phyloP scores from a whole-genome alignment of 2,329 filamentous ascomycete species.

The Hortaea werneckii region DNA sequence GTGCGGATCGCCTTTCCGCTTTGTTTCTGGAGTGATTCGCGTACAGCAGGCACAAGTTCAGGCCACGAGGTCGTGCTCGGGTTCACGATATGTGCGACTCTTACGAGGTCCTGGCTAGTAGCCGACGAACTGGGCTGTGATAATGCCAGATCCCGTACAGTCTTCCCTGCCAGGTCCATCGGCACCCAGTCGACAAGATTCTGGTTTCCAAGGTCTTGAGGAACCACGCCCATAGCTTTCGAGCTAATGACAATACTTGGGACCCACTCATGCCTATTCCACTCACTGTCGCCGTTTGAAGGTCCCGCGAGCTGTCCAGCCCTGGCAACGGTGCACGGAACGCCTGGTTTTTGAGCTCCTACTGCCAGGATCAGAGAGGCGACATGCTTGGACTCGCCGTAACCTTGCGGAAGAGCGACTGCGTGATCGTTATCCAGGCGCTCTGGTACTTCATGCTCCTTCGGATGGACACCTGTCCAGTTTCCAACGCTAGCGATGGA shows the following conservation, averaged over 20 bases:
- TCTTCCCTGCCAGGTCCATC: conserved; percentile 30
- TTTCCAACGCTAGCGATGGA: conserved; percentile 28
- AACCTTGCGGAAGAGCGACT: conserved; percentile 24
- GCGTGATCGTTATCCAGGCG: conserved; percentile 15
- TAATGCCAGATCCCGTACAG: conserved; percentile 20
- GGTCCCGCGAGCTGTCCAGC: conserved; percentile 19
- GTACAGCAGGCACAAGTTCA: conserved; percentile 12
- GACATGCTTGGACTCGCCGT: conserved; percentile 30
- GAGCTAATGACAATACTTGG: conserved; percentile 33
- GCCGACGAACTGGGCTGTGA: conserved; percentile 1
- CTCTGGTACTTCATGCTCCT: conserved; percentile 22
- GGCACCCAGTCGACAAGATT: conserved; percentile 36
- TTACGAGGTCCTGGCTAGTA: conserved; percentile 2
- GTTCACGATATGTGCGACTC: conserved; percentile 19
- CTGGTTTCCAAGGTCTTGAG: conserved; percentile 26
- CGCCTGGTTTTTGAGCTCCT: conserved; percentile 17
- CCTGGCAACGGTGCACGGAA: conserved; percentile 13
- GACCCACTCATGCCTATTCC: conserved; percentile 35
- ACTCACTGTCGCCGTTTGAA: conserved; percentile 17
- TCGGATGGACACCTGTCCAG: conserved; percentile 10
- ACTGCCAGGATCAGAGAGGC: conserved; percentile 22
- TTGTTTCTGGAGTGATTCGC: conserved; percentile 2
- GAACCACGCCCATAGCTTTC: conserved; percentile 27
- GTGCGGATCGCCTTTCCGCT: background rate
- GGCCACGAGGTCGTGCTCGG: conserved; percentile 13